Evolutionary conservation across 305 asterid genomes (phyloP), one percentile per base, ranked within the genome.

Genomic region (Ajuga reptans): DNA sequence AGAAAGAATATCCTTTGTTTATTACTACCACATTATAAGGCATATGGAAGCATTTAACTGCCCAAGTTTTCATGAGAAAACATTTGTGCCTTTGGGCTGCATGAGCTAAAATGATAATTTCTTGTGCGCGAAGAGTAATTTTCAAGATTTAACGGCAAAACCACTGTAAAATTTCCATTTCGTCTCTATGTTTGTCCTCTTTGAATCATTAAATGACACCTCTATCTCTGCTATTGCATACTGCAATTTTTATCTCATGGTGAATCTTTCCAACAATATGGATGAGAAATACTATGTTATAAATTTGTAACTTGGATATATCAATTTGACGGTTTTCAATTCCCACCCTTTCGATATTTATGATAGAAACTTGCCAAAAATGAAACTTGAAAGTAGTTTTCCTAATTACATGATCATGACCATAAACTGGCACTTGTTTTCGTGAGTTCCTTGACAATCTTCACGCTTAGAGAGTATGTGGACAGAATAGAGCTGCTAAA

Each of bases 1-100:
- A 85, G 80, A 87, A 86, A 68, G 94, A 91, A 94, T 94, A 91
- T 94, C 99, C 99, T 94, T 86, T 75, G 52, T 59, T 62, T 58
- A 71, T 64, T 47, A 12, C 34, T 45, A 21, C 58, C 46, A 43
- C 64, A 39, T 68, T 24, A 27, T 43, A 31, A 49, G 42, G 56
- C 24, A 6, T 62, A 16, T 63, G 42, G 37, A 21, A 37, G 45
- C 27, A 61, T 65, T 78, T 61, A 45, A 69, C 4, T 39, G 18
- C 5, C 43, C 53, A 9, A 58, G 49, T 54, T 56, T 60, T 15
- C 18, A 6, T 43, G 61, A 54, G 17, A 45, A 57, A 47, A 36
- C 27, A 39, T 50, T 21, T 9, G 1, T 39, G 55, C 66, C 39
- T 55, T 39, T 57, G 31, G 43, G 63, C 18, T 58, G 68, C 21